phyloP scores from a whole-genome alignment of 257 asterid species.

The Schizonepeta tenuifolia region DNA sequence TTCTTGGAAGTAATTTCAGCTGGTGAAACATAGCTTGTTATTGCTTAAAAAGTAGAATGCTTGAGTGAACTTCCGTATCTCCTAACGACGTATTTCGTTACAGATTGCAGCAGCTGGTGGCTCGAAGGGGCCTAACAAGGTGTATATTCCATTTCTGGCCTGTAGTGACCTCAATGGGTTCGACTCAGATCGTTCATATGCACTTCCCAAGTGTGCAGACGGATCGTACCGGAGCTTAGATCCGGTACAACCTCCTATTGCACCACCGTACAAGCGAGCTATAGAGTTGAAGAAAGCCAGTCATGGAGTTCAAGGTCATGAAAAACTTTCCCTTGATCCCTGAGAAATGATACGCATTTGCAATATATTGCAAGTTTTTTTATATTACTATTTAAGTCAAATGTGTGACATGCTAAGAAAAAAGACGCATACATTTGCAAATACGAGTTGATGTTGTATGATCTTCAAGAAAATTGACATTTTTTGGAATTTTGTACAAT shows the following conservation, averaged over 20 bases:
- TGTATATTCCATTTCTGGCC: conserved; percentile 90
- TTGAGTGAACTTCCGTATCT: background rate
- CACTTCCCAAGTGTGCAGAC: conserved; percentile 72
- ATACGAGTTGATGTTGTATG: background rate
- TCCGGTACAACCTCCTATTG: conserved; percentile 96
- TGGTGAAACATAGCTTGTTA: background rate
- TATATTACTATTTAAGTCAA: background rate
- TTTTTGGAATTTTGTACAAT: background rate
- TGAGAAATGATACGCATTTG: conserved; percentile 34
- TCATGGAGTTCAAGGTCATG: conserved; percentile 68
- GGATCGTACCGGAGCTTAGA: conserved; percentile 82
- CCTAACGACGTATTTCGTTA: background rate
- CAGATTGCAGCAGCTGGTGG: conserved; percentile 99
- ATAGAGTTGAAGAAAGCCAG: conserved; percentile 90
- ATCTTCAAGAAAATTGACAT: background rate
- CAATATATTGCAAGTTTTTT: background rate
- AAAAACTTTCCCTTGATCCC: conserved; percentile 59
- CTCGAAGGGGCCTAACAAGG: conserved; percentile 97
- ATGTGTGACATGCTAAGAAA: background rate
- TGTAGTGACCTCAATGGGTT: conserved; percentile 95
- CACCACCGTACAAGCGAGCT: conserved; percentile 98
- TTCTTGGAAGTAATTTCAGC: background rate
- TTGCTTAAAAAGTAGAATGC: background rate
- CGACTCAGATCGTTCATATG: conserved; percentile 86
- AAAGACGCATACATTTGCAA: background rate